Evolutionary conservation across 352 stramenopile genomes (phyloP), one percentile per base, ranked within the genome.

Genomic region (Phytopythium aichiense): DNA sequence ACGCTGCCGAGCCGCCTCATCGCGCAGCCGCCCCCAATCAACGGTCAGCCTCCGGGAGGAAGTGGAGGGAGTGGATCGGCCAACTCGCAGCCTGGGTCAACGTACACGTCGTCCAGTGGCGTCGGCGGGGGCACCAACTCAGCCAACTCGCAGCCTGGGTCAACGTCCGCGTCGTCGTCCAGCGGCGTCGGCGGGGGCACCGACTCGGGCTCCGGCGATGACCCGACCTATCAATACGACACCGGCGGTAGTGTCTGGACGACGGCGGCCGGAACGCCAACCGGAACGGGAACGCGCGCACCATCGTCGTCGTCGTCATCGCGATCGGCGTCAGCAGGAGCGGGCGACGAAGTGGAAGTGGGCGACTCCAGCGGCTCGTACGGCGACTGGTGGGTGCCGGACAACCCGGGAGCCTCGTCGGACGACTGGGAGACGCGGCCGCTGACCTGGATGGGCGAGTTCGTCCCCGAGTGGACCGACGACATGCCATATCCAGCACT

Each of bases 391-490:
- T 57, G 31, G 31, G 23, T 57, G 31, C 31, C 51, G 11, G 51
- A 57, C 31, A 31, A 18, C 31, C 31, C 31, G 7, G 31, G 23
- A n/a, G 9, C 5, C 8, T 7, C n/a, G 31, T 45, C 33, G 28
- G 18, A 28, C 31, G 33, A 22, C 18, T 59, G 54, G 54, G 38
- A 50, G 37, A 59, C 37, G 28, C 35, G 16, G 0, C 54, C 54
- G 22, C 54, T 59, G 25, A 59, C 37, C 0, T 59, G 54, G 54
- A 50, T 59, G 22, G 54, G 54, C 37, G 54, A 59, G 54, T 59
- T 59, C 23, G 38, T 40, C 0, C 54, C 54, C 0, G 15, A 22
- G 12, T 59, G 54, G 54, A 59, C 54, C 3, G 25, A 23, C 38
- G 23, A 59, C 35, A 59, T 59, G 54, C 54, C 54, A 12, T 59